Base-by-base conservation (phyloP, 1,284 basidiomycete species). In the Flammula alnicola region DNA sequence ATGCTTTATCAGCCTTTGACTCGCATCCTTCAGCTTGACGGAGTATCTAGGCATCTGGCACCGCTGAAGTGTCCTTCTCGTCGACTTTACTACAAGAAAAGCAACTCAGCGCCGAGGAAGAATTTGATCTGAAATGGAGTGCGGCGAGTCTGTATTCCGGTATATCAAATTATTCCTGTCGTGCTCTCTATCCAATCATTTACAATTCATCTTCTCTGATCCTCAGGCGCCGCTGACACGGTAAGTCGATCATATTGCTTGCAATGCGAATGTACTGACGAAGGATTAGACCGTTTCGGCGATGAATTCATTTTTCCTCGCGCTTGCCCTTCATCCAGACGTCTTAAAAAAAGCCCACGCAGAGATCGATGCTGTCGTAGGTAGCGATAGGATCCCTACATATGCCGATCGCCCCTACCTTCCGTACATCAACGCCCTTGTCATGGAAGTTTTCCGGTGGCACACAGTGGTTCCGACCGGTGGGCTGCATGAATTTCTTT, bases 361-460 rank as follows among this genome's bases (percentile, higher is more conserved):
- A 47, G 84, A 88, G 62, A 76, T 88, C 49, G 84, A 88, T 61
- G 58, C 70, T 19, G 75, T 88, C n/a, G 58, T 86, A 53, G 84
- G 84, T 43, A 65, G 63, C 48, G 77, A 81, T 54, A 74, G 86
- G 49, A 72, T 88, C 10, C 86, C 87, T 27, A 77, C 71, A 3
- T 80, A 85, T 57, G 66, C 68, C 37, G 87, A 89, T 65, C 75
- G 83, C 5, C 69, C 76, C 14, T 62, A 72, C 9, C 67, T 88
- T 23, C 83, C 84, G 3, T 88, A 84, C 58, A 57, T 84, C 37
- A 73, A 82, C 45, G 84, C 84, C 0, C 64, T 86, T 4, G 65
- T 75, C 1, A 81, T 81, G 55, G 86, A 89, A 65, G 75, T 83
- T 4, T 63, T 86, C 42, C 76, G 86, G 3, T 88, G 84, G 86